Base-by-base conservation (phyloP, 2,329 filamentous ascomycete species). In the Lizonia empirigonia region DNA sequence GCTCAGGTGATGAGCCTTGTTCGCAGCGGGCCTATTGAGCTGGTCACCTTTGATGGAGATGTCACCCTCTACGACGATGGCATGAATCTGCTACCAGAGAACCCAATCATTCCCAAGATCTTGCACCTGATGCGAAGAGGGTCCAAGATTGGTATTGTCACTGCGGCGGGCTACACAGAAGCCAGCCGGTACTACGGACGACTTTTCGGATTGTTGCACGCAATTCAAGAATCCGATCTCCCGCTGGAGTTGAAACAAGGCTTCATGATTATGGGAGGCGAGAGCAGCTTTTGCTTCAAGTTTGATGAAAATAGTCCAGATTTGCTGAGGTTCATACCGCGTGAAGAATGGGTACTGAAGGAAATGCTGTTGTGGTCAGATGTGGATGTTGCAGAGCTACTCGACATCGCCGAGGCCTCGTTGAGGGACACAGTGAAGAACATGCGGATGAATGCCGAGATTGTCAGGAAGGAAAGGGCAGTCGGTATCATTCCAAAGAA, bases 11-110 rank as follows among this genome's bases (percentile, higher is more conserved):
- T 97, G 86, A 91, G 90, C 30, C 84, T 97, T n/a, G 88, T 91
- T 13, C 85, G 84, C 19, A 78, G 80, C 35, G 87, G 88, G 18
- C 82, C 85, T 4, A 81, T 97, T 7, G 86, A 94, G 62, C 82
- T 99, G 4, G 87, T 96, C 45, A 99, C 94, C 0, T 99, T 99
- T 70, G 94, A 99, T 73, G 94, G 94, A 74, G 94, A 99, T 74
- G 91, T 99, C 41, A 99, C 94, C 1, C 81, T 99, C 18, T 99
- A 99, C 72, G 78, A 80, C 37, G 78, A 99, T 67, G 94, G 94
- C 10, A 82, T 91, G 64, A 90, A 85, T 58, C 80, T 99, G 7
- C 85, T 87, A 46, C 79, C 86, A 0, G 80, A 84, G 13, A 96
- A 89, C 70, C 89, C 91, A 0, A 85, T 96, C 13, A 91, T 97